Percentiles rank a stretch among this genome's conserved stretches.
These are phyloP conservation scores for Arabis hirsuta DNA, from an alignment of 345 rosid genomes.

Conservation along the genomic window DNA sequence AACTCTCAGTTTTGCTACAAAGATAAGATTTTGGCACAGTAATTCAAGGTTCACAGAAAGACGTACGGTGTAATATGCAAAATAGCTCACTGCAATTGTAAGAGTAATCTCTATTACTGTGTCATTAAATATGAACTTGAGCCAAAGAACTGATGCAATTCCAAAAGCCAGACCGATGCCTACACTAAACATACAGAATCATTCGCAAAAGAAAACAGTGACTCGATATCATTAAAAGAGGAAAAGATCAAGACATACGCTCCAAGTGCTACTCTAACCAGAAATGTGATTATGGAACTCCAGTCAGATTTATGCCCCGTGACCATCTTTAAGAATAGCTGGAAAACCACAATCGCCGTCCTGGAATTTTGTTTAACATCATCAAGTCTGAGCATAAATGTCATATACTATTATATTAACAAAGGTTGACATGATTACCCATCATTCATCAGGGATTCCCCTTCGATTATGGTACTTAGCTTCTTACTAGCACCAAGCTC, in stretches of 20 bases:
- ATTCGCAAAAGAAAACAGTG: constrained; percentile 21
- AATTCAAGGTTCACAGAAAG: constrained; percentile 38
- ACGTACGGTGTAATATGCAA: constrained; percentile 85
- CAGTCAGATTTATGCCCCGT: constrained; percentile 62
- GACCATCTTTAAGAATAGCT: constrained; percentile 85
- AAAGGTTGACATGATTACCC: constrained; percentile 57
- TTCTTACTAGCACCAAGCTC: constrained; percentile 99
- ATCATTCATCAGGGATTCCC: constrained; percentile 98
- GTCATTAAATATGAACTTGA: constrained; percentile 88
- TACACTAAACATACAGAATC: constrained; percentile 62
- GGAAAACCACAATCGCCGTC: constrained; percentile 94
- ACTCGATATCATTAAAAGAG: not conserved
- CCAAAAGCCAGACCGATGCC: constrained; percentile 92
- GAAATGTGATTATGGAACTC: constrained; percentile 67
- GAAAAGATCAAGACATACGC: constrained; percentile 70
- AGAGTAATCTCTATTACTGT: constrained; percentile 88
- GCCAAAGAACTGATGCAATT: constrained; percentile 89
- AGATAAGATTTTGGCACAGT: constrained; percentile 9
- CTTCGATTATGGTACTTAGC: constrained; percentile 90
- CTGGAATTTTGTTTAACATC: constrained; percentile 48
- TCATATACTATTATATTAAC: not conserved
- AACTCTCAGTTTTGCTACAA: constrained; percentile 24
- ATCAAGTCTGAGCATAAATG: not conserved
- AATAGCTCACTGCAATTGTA: constrained; percentile 93
- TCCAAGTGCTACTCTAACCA: constrained; percentile 76